phyloP scores from a whole-genome alignment of 306 rosid species.

The Prunus mume region DNA sequence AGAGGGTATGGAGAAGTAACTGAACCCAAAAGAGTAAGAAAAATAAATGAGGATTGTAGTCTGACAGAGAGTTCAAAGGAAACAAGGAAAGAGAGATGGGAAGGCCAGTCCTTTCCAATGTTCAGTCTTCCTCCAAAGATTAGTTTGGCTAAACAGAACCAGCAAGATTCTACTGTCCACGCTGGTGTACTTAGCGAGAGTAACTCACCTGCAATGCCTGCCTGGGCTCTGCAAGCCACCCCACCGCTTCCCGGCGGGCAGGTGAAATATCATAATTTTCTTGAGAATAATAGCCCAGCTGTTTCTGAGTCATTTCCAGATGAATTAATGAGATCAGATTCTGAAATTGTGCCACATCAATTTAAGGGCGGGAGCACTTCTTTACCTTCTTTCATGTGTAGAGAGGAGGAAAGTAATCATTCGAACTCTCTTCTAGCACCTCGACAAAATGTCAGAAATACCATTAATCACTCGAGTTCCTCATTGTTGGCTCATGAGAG shows the following conservation, averaged over 20 bases:
- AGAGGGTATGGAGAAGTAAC: slow-evolving; percentile 37
- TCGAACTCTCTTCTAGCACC: slow-evolving; percentile 42
- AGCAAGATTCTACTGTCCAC: slow-evolving; percentile 20
- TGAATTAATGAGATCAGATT: slow-evolving; percentile 39
- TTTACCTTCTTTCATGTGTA: slow-evolving; percentile 26
- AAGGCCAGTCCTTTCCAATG: slow-evolving; percentile 52
- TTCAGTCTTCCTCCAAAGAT: slow-evolving; percentile 38
- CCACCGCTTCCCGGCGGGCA: slow-evolving; percentile 17
- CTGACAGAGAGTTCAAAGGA: slow-evolving; percentile 19
- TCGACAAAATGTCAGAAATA: slow-evolving; percentile 26
- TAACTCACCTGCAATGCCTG: slow-evolving; percentile 29
- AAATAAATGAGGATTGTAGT: slow-evolving; percentile 30
- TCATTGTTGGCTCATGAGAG: slow-evolving; percentile 43
- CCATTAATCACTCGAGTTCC: slow-evolving; percentile 36
- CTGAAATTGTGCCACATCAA: slow-evolving; percentile 37
- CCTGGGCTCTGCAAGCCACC: slow-evolving; percentile 22
- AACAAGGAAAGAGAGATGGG: slow-evolving; percentile 29
- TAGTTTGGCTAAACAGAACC: slow-evolving; percentile 28
- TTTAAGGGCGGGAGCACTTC: slow-evolving; percentile 34
- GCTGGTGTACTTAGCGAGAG: slow-evolving; percentile 28
- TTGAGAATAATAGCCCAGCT: slow-evolving; percentile 36
- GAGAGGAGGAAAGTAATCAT: slow-evolving; percentile 32
- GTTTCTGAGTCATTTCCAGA: slow-evolving; percentile 36
- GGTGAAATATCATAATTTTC: slow-evolving; percentile 28
- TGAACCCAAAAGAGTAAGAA: slow-evolving; percentile 26